Base-by-base conservation (phyloP, 2,329 filamentous ascomycete genomes). In the Sordariomycetes sp. region DNA sequence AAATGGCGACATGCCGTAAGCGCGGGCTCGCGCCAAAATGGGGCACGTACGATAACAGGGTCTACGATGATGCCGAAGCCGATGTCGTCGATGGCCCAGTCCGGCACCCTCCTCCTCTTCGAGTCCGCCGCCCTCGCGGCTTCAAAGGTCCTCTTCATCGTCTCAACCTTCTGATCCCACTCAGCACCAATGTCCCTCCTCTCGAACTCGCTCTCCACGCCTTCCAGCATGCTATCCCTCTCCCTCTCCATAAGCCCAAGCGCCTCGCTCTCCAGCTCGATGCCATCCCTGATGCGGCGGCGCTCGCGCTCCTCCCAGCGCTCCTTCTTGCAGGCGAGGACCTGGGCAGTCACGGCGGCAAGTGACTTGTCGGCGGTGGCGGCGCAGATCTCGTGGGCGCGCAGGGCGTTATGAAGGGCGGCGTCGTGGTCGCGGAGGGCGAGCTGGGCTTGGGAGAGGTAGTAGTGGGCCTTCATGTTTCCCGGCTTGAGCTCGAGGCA, bases 391-490 rank as follows among this genome's bases (percentile, higher is more conserved):
- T 81, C 74, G 71, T 96, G 95, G 10, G 93, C 93, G 43, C 74
- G 78, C 25, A 86, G 75, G 1, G 89, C 90, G 59, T 83, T 83
- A 1, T 77, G 72, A 16, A 95, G 79, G 0, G 92, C 91, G 66
- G 87, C 87, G 60, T 62, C 63, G 37, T 54, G 54, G 63, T 88
- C 82, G 55, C 83, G 77, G 1, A 96, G 78, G 1, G 80, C 80
- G n/a, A 96, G 76, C 63, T 95, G 85, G 0, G 92, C 90, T 71
- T 96, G 88, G 3, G 90, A 86, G 28, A 96, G 81, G 68, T 91
- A 89, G 71, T 88, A 95, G 67, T 85, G 82, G 8, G 89, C 90
- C 72, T 97, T 97, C 75, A 95, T 86, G 65, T 81, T 85, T 53
- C 72, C 73, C 22, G 79, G 76, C 32, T 82, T 76, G 6, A 95